phyloP scores from a whole-genome alignment of 768 basidiomycete species.

The Boletus subcaerulescens region DNA sequence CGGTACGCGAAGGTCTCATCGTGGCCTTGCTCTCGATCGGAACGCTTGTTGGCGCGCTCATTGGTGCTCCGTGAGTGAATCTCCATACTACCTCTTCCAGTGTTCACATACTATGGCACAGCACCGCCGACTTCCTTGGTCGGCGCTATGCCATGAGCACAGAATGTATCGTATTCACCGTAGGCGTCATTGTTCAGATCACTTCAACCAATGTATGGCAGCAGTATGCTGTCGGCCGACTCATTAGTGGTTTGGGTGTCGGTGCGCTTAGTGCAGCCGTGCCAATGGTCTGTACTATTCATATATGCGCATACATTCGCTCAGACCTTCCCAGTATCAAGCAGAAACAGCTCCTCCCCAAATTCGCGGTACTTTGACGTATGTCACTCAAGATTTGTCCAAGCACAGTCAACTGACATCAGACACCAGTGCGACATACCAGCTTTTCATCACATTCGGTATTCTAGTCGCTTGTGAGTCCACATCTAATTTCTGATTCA shows the following conservation, averaged over 20 bases:
- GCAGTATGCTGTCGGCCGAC: slow-evolving; percentile 64
- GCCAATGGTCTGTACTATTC: slow-evolving; percentile 45
- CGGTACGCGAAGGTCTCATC: too few relatives aligned
- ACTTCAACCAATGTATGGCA: slow-evolving; percentile 51
- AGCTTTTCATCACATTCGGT: slow-evolving; percentile 60
- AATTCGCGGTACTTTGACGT: slow-evolving; percentile 65
- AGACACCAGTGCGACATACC: slow-evolving; percentile 43
- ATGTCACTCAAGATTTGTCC: not conserved
- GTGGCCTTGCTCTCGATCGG: too few relatives aligned
- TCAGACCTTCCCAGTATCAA: slow-evolving; percentile 45
- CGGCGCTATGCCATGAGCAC: too few relatives aligned
- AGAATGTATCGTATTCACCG: not conserved
- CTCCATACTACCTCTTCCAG: too few relatives aligned
- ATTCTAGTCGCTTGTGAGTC: too few relatives aligned
- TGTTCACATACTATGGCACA: too few relatives aligned
- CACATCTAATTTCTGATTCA: too few relatives aligned
- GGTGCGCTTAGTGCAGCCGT: slow-evolving; percentile 67
- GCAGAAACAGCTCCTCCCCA: slow-evolving; percentile 71
- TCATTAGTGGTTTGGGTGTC: slow-evolving; percentile 65
- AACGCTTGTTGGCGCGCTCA: too few relatives aligned
- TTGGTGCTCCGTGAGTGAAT: too few relatives aligned
- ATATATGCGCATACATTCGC: not conserved
- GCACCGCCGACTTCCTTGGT: too few relatives aligned
- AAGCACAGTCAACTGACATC: not conserved
- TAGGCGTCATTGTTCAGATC: slow-evolving; percentile 55